Percentiles rank a stretch among this genome's conserved stretches.
These are phyloP conservation scores for Hypomontagnella submonticulosa DNA, from an alignment of 495 filamentous ascomycete genomes.

Conservation along the genomic window DNA sequence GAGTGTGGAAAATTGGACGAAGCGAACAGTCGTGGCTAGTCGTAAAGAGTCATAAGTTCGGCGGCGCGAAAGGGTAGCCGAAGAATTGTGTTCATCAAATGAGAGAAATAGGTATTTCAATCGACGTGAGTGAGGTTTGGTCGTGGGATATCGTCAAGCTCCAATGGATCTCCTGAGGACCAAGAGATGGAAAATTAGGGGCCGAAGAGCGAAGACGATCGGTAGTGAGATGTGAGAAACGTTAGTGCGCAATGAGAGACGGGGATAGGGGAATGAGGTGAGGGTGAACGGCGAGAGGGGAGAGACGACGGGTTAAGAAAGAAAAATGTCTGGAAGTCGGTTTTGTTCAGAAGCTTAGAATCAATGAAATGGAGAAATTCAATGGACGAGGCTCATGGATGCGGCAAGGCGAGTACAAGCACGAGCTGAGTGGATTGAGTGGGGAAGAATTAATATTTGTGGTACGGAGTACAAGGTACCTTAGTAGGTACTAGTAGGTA, in stretches of 20 bases:
- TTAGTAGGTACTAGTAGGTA: too few species aligned
- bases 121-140: slow-evolving; percentile 13
- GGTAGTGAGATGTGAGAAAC: slow-evolving; percentile 3
- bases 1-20: background rate
- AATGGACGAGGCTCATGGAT: slow-evolving; percentile 23
- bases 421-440: too few species aligned
- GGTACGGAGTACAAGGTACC: too few species aligned
- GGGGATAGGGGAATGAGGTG: background rate
- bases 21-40: slow-evolving; percentile 16
- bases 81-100: slow-evolving; percentile 25
- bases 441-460: background rate
- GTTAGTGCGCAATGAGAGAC: slow-evolving; percentile 31
- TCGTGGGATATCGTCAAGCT: slow-evolving; percentile 6
- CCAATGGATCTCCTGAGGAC: slow-evolving; percentile 5
- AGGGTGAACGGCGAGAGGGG: slow-evolving; percentile 5
- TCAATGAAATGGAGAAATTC: slow-evolving; percentile 4
- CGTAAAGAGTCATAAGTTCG: slow-evolving; percentile 29
- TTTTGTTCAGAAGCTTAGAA: too few species aligned
- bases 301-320: background rate
- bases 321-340: slow-evolving; percentile 1
- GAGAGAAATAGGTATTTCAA: slow-evolving; percentile 15
- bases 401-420: background rate
- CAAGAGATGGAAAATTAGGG: slow-evolving; percentile 15
- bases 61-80: slow-evolving; percentile 17
- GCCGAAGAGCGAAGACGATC: slow-evolving; percentile 27